Conservation (phyloP, 164 flowering plant genomes). For the Platanus orientalis region DNA sequence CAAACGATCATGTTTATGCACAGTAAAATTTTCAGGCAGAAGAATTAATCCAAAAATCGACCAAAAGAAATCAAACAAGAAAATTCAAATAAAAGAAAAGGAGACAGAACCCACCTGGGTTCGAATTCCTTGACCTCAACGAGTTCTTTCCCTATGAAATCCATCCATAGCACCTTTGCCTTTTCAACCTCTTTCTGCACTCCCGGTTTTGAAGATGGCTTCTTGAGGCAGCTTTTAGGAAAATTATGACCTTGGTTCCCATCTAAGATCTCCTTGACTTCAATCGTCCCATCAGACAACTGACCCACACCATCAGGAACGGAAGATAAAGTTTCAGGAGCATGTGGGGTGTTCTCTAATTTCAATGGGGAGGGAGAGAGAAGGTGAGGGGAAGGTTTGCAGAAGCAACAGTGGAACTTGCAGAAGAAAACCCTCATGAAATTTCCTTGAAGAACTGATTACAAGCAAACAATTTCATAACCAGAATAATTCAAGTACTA, state of each 20-base stretch:
- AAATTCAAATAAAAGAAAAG: too few relatives aligned
- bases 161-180: conserved; percentile 73
- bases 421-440: too few relatives aligned
- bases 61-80: too few relatives aligned
- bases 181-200: conserved; percentile 19
- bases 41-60: too few relatives aligned
- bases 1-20: too few relatives aligned
- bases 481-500: too few relatives aligned
- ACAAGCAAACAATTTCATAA: too few relatives aligned
- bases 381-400: conserved; percentile 41
- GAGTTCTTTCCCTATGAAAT: conserved; percentile 59
- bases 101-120: conserved; percentile 38
- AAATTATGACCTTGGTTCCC: conserved; percentile 20
- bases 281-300: conserved; percentile 23
- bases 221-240: conserved; percentile 53
- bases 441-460: too few relatives aligned
- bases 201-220: conserved; percentile 17
- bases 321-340: conserved; percentile 31
- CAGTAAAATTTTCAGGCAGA: too few relatives aligned
- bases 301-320: conserved; percentile 27
- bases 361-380: conserved; percentile 48
- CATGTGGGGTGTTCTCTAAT: conserved; percentile 52
- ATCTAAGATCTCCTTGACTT: conserved; percentile 27
- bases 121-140: conserved; percentile 73
- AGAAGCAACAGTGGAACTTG: too few relatives aligned